Conservation (phyloP, 208 protist species). For the Crithidia mellificae region DNA sequence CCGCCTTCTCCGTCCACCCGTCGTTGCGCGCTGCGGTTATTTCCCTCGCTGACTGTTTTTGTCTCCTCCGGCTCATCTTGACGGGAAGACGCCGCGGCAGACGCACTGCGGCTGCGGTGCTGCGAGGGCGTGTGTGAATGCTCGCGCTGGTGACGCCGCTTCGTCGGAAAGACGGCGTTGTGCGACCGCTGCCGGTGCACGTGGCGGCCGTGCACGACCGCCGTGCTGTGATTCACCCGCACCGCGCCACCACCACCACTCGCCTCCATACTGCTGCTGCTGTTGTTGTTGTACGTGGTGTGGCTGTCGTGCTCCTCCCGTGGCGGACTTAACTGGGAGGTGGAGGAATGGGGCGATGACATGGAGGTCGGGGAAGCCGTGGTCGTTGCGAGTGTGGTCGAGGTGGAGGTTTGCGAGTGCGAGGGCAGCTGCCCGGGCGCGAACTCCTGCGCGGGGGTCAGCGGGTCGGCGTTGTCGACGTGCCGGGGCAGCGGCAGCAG, state of each 20-base stretch:
- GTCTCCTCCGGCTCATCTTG: too few relatives aligned
- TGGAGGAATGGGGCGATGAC: too few relatives aligned
- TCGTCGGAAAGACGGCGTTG: slow-evolving; percentile 3
- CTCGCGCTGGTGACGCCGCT: too few relatives aligned
- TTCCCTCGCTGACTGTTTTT: too few relatives aligned
- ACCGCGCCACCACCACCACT: too few relatives aligned
- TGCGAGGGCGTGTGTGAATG: background rate
- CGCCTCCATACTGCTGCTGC: too few relatives aligned
- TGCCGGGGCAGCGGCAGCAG: background rate
- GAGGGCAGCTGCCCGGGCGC: background rate
- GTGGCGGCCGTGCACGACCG: background rate
- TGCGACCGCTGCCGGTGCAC: background rate
- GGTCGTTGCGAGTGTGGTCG: too few relatives aligned
- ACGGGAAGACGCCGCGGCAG: too few relatives aligned
- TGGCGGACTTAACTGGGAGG: background rate
- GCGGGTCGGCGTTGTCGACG: background rate
- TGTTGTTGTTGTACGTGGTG: slow-evolving; percentile 1
- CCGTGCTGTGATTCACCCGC: background rate
- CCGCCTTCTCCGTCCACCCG: too few relatives aligned
- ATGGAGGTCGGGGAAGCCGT: background rate
- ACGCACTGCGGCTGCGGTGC: background rate
- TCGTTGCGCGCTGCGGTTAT: too few relatives aligned
- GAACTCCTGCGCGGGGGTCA: background rate
- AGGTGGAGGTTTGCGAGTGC: background rate
- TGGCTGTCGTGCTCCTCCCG: background rate